A percentile compares a stretch with the other conserved stretches of the same genome.
Conservation (phyloP, 441 rosid species). For the Adansonia rubrostipa region DNA sequence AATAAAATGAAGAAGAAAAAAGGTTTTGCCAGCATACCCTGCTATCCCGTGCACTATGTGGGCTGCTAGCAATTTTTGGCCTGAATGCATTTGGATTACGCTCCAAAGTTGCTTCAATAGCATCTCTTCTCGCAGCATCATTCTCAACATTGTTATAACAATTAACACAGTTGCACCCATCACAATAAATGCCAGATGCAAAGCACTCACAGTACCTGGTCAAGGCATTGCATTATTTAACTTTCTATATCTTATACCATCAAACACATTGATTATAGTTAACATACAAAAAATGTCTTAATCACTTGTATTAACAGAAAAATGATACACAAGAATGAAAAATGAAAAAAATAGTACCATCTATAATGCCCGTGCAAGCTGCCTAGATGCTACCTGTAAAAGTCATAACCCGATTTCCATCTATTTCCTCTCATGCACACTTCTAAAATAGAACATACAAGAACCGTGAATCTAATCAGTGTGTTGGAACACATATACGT, state of each 20-base stretch:
- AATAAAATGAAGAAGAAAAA: neutral
- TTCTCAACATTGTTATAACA: conserved; percentile 82
- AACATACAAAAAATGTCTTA: neutral
- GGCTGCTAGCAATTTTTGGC: conserved; percentile 95
- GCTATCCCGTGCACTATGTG: conserved; percentile 60
- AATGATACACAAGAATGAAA: neutral
- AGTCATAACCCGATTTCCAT: neutral
- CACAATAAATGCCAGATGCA: conserved; percentile 83
- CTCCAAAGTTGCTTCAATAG: conserved; percentile 72
- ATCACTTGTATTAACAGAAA: neutral
- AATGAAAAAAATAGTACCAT: neutral
- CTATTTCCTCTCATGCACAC: neutral
- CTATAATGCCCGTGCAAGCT: neutral
- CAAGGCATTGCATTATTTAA: conserved; percentile 28
- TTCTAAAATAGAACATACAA: conserved; percentile 14
- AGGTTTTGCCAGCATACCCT: conserved; percentile 45
- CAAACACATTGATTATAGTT: neutral
- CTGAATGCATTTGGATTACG: conserved; percentile 90
- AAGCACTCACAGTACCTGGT: conserved; percentile 94
- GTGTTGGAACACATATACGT: neutral
- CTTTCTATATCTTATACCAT: conserved; percentile 21
- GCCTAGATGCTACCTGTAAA: neutral
- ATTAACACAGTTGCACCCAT: conserved; percentile 84
- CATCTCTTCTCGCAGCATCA: conserved; percentile 74
- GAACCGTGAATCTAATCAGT: neutral